Percentiles rank a stretch among this genome's conserved stretches.
phyloP scores from a whole-genome alignment of 2,329 filamentous ascomycete genomes.

The Hymenotorrendiella dingleyae region DNA sequence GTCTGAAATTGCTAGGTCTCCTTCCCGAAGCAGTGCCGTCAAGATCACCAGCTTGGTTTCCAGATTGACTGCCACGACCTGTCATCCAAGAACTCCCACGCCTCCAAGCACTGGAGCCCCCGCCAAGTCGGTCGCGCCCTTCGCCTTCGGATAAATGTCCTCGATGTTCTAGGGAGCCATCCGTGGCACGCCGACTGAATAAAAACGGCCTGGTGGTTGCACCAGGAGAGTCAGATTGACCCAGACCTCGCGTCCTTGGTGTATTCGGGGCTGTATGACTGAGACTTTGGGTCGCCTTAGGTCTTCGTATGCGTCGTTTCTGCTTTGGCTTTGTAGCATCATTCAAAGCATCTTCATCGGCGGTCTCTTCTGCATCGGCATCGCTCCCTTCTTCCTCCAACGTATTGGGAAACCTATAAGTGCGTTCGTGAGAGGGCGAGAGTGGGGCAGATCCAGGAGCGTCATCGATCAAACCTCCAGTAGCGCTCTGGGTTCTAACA shows the following conservation, averaged over 20 bases:
- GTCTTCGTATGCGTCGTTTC: constrained; percentile 57
- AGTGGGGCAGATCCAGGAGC: constrained; percentile 37
- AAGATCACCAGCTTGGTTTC: constrained; percentile 45
- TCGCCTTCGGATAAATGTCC: constrained; percentile 72
- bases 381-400: constrained; percentile 59
- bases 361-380: constrained; percentile 82
- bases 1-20: constrained; percentile 57
- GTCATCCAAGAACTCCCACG: constrained; percentile 44
- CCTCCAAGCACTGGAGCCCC: constrained; percentile 49
- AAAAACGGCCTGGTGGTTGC: constrained; percentile 34
- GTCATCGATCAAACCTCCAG: constrained; percentile 30
- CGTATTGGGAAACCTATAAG: constrained; percentile 46
- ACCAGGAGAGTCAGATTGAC: constrained; percentile 24
- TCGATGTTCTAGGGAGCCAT: constrained; percentile 50
- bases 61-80: constrained; percentile 46
- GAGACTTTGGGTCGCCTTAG: constrained; percentile 45
- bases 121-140: constrained; percentile 55
- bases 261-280: constrained; percentile 61
- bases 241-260: constrained; percentile 35
- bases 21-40: constrained; percentile 48
- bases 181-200: constrained; percentile 59
- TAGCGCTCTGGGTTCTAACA: constrained; percentile 37
- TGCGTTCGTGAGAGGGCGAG: constrained; percentile 43
- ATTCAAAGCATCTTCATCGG: constrained; percentile 60
- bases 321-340: constrained; percentile 49